Base-by-base conservation (phyloP, 2,329 filamentous ascomycete species). In the Neurospora sp. region DNA sequence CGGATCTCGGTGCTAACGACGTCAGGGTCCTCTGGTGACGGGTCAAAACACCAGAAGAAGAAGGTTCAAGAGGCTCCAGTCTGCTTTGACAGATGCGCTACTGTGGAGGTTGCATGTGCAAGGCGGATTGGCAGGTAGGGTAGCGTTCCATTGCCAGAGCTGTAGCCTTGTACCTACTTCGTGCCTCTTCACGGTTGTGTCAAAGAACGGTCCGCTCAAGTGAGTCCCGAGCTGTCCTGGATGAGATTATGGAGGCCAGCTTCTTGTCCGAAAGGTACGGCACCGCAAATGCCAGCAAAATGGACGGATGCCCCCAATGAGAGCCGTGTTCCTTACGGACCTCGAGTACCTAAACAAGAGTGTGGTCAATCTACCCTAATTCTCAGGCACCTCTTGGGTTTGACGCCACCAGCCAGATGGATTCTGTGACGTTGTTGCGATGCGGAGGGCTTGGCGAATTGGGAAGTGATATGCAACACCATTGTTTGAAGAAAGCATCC, bases 241-340 rank as follows among this genome's bases (percentile, higher is more conserved):
- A 33, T 15, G 23, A 62, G 15, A 36, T 15, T 4, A 33, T 36
- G 52, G 52, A 62, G 52, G 52, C 52, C 15, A 62, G 52, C 28
- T 36, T 62, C 52, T 33, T 62, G 28, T 17, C 28, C 52, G 28
- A 62, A n/a, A 17, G 52, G 12, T 17, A 52, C 19, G 19, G 19
- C 43, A 28, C 19, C 57, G 28, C 38, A 66, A n/a, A 67, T 43
- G 46, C 66, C 68, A 70, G 68, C 68, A 66, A 67, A 70, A 23
- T 37, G 65, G 69, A 57, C 70, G 74, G 75, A 74, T 71, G 70
- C 72, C 70, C 72, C 74, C 73, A 74, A 74, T 70, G 70, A 73
- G 66, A 67, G 66, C 73, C 71, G 73, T 66, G 12, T 33, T 62
- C 52, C 23, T 33, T 46, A 15, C 23, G 12, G 23, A 33, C 52